Conservation (phyloP, 2,329 filamentous ascomycete genomes). For the Huntiella abstrusa region DNA sequence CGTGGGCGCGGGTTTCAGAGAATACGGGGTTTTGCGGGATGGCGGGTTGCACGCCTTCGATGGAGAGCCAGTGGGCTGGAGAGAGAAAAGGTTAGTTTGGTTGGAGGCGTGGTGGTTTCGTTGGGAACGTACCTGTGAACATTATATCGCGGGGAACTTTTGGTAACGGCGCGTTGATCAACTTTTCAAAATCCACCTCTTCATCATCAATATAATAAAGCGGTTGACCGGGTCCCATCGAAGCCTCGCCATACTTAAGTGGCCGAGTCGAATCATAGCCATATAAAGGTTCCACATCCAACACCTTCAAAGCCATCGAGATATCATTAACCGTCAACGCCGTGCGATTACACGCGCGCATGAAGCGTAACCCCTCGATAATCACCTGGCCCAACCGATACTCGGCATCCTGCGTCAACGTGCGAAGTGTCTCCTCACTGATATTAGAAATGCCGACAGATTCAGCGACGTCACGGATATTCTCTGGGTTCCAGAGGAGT, state of each 20-base stretch:
- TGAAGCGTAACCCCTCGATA: conserved; percentile 85
- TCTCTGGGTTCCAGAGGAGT: conserved; percentile 86
- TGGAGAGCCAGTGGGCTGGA: conserved; percentile 84
- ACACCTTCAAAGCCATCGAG: conserved; percentile 61
- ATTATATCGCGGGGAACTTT: conserved; percentile 86
- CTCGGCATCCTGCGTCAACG: conserved; percentile 83
- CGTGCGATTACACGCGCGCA: conserved; percentile 78
- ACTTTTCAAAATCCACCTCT: conserved; percentile 95
- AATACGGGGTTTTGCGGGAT: conserved; percentile 92
- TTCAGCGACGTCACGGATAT: conserved; percentile 87
- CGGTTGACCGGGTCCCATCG: conserved; percentile 79
- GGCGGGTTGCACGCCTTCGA: conserved; percentile 90
- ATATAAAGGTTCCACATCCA: conserved; percentile 89
- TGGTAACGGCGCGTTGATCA: conserved; percentile 88
- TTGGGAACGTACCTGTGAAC: conserved; percentile 51
- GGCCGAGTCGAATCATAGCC: conserved; percentile 88
- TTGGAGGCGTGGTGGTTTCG: not conserved
- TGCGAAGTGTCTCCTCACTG: conserved; percentile 69
- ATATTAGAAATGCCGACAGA: conserved; percentile 74
- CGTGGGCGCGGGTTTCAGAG: conserved; percentile 63
- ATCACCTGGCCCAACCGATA: conserved; percentile 87
- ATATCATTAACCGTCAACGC: conserved; percentile 79
- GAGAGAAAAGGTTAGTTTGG: conserved; percentile 12
- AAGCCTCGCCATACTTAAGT: conserved; percentile 82
- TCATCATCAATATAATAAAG: conserved; percentile 97